Evolutionary conservation across 2,329 filamentous ascomycete species (phyloP).

Genomic region (Colletotrichum horii): DNA sequence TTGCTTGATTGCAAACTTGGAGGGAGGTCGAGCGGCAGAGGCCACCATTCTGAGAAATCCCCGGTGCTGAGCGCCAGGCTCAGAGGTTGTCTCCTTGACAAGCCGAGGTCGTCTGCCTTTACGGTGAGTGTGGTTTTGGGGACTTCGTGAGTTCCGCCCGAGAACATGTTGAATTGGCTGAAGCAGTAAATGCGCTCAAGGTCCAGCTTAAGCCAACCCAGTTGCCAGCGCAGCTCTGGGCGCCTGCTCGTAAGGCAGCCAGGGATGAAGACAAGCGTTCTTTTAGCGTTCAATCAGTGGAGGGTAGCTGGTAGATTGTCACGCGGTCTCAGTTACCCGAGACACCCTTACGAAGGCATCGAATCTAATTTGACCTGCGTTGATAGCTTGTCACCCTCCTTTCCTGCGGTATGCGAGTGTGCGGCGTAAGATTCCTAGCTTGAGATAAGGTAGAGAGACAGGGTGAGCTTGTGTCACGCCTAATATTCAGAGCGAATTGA

Average conservation of each 20-base stretch:
- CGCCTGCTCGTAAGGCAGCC: neutral
- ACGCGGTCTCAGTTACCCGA: conserved; percentile 17
- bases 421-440: neutral
- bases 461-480: neutral
- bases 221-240: neutral
- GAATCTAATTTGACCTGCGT: neutral
- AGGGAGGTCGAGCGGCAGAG: neutral
- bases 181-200: neutral
- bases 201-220: neutral
- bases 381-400: neutral
- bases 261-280: neutral
- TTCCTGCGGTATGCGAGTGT: neutral
- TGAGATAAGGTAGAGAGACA: conserved; percentile 1
- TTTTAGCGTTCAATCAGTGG: neutral
- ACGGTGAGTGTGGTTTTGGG: neutral
- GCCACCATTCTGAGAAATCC: neutral
- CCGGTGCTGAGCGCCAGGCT: neutral
- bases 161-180: neutral
- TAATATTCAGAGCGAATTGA: neutral
- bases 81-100: neutral
- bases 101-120: neutral
- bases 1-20: neutral
- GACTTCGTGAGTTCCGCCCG: neutral
- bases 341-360: neutral
- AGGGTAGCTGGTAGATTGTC: neutral